Evolutionary conservation across 2,329 filamentous ascomycete genomes (phyloP).

Genomic region (Clarireedia hainanense): DNA sequence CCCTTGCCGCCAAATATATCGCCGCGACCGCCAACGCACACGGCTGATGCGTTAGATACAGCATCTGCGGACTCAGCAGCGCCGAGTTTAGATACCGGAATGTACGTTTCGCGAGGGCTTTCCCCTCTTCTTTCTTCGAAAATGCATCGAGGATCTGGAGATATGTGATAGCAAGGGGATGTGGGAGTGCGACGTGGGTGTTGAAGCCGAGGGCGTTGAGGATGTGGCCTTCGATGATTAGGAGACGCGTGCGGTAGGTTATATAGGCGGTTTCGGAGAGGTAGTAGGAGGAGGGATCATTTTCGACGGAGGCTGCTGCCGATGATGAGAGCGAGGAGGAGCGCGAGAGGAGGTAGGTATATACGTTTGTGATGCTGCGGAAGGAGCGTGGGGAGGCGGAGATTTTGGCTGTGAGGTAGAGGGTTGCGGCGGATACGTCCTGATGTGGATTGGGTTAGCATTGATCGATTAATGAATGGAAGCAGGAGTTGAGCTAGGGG

Average conservation of each 20-base stretch:
- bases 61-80: conserved; percentile 75
- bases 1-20: conserved; percentile 80
- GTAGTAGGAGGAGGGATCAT: conserved; percentile 51
- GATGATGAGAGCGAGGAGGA: conserved; percentile 34
- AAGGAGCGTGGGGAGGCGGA: conserved; percentile 69
- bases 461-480: too few species aligned
- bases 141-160: conserved; percentile 78
- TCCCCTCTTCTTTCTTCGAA: conserved; percentile 30
- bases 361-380: conserved; percentile 76
- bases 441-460: conserved; percentile 30
- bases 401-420: conserved; percentile 79
- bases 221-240: conserved; percentile 70
- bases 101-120: conserved; percentile 53
- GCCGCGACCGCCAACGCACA: conserved; percentile 77
- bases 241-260: conserved; percentile 52
- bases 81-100: conserved; percentile 80
- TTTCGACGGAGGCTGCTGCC: not conserved
- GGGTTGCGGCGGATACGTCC: conserved; percentile 72
- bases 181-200: conserved; percentile 76
- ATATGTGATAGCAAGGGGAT: conserved; percentile 83
- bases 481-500: too few species aligned
- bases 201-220: conserved; percentile 73
- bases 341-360: conserved; percentile 67
- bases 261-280: conserved; percentile 68
- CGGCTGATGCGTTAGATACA: conserved; percentile 90